Percentiles rank a stretch among this genome's conserved stretches.
phyloP scores from a whole-genome alignment of 2,329 filamentous ascomycete genomes.

The Colletotrichum godetiae region DNA sequence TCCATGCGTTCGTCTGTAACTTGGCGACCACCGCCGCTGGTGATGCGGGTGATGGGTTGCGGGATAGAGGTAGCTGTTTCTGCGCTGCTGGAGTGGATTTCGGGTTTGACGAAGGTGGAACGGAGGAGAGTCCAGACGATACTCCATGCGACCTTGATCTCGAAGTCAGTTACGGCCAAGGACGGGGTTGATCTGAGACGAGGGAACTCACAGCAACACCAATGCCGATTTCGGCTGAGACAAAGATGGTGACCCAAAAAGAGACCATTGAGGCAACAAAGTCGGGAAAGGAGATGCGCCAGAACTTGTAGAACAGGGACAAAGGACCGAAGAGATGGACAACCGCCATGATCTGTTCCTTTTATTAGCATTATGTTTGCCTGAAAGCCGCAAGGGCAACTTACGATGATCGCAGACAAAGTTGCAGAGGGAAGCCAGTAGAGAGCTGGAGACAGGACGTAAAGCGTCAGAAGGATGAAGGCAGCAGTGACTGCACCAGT shows the following conservation, averaged over 20 bases:
- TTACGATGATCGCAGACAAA: constrained; percentile 74
- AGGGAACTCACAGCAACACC: constrained; percentile 54
- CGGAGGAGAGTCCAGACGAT: constrained; percentile 70
- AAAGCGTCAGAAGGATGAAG: constrained; percentile 72
- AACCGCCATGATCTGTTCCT: constrained; percentile 26
- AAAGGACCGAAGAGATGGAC: constrained; percentile 29
- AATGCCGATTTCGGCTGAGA: constrained; percentile 70
- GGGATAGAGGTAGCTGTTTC: constrained; percentile 11
- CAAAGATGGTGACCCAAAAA: constrained; percentile 73
- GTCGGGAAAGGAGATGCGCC: constrained; percentile 73
- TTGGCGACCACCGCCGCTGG: constrained; percentile 42
- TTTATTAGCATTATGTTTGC: too few species aligned
- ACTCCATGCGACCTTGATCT: constrained; percentile 65
- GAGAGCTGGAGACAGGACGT: constrained; percentile 68
- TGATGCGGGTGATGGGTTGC: constrained; percentile 57
- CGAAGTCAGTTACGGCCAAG: background rate
- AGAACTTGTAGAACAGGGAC: constrained; percentile 71
- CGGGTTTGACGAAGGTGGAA: constrained; percentile 31
- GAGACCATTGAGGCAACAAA: constrained; percentile 72
- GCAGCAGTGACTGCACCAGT: constrained; percentile 70
- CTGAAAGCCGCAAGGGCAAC: too few species aligned
- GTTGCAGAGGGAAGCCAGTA: constrained; percentile 77
- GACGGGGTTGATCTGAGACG: background rate
- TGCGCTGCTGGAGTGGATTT: constrained; percentile 25
- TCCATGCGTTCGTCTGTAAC: constrained; percentile 41